Evolutionary conservation across 2,329 filamentous ascomycete genomes (phyloP), one percentile per base, ranked within the genome.

Genomic region (Pseudogymnoascus sp.): DNA sequence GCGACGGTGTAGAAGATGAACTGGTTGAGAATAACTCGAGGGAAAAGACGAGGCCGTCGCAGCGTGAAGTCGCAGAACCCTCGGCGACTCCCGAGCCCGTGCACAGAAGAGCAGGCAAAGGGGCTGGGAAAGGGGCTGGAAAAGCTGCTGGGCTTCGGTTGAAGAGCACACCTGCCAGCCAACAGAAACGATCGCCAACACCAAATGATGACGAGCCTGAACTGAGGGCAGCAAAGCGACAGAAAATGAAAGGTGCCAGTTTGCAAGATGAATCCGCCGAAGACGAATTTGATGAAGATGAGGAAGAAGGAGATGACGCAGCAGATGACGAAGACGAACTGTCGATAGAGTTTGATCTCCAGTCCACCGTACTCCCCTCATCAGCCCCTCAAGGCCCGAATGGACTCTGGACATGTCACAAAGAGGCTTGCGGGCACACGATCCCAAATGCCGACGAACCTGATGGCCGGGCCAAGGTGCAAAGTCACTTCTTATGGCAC

Each of bases 321-420:
- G 62, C 62, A 11, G 62, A 62, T 28, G 53, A 41, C 22, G 35
- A 41, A 22, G 62, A 63, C 7, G 59, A 63, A 19, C 31, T 65
- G 14, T 31, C 26, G n/a, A 50, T 65, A 4, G 43, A 41, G 50
- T 33, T 65, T 37, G 35, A 84, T 62, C 78, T 74, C 11, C n/a
- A 56, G 16, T 22, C 50, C 28, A 56, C 50, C 31, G 11, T 7
- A 59, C 68, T 84, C 10, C 82, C 82, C 0, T 79, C 80, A 3
- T 75, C 76, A 6, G 74, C 72, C 2, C 79, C 84, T 0, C 77
- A 79, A 35, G 86, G 84, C 0, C 82, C 84, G 0, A 79, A 85
- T 64, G 82, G 87, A 61, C 85, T 84, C 0, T 91, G 88, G 88
- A 77, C 77, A 1, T 91, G 89, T 69, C 81, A 82, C 4, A 80